A percentile compares a stretch with the other conserved stretches of the same genome.
phyloP scores from a whole-genome alignment of 2,329 filamentous ascomycete genomes.

The Leptographium procerum region DNA sequence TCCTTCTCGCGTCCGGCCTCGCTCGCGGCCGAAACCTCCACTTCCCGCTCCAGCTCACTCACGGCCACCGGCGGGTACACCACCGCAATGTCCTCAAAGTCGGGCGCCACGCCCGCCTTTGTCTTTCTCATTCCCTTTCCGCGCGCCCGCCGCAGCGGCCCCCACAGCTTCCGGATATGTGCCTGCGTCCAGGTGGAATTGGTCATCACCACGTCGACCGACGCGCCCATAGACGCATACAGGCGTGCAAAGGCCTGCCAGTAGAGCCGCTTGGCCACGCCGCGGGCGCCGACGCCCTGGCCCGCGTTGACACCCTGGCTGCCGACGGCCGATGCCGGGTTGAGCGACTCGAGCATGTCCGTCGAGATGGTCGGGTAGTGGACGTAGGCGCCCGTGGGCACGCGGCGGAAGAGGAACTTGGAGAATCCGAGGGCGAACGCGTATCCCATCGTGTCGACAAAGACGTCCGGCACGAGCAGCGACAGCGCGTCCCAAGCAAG shows the following conservation, averaged over 20 bases:
- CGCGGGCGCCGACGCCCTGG: slow-evolving; percentile 60
- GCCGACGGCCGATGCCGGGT: slow-evolving; percentile 47
- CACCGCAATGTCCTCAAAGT: slow-evolving; percentile 45
- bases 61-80: slow-evolving; percentile 92
- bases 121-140: not conserved
- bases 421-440: slow-evolving; percentile 77
- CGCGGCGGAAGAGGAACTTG: slow-evolving; percentile 66
- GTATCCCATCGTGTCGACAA: slow-evolving; percentile 97
- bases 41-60: slow-evolving; percentile 62
- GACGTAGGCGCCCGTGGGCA: slow-evolving; percentile 87
- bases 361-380: slow-evolving; percentile 98
- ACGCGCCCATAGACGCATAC: slow-evolving; percentile 73
- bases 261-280: slow-evolving; percentile 64
- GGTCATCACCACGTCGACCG: slow-evolving; percentile 90
- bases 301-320: slow-evolving; percentile 72
- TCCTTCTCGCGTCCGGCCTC: slow-evolving; percentile 59
- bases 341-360: slow-evolving; percentile 83
- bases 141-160: slow-evolving; percentile 37
- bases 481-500: slow-evolving; percentile 87
- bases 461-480: slow-evolving; percentile 85
- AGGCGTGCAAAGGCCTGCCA: slow-evolving; percentile 76
- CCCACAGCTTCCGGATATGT: slow-evolving; percentile 76
- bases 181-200: slow-evolving; percentile 90
- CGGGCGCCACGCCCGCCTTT: not conserved
- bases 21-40: slow-evolving; percentile 58